phyloP scores from a whole-genome alignment of 2,329 filamentous ascomycete genomes.

The Fonsecaea erecta region DNA sequence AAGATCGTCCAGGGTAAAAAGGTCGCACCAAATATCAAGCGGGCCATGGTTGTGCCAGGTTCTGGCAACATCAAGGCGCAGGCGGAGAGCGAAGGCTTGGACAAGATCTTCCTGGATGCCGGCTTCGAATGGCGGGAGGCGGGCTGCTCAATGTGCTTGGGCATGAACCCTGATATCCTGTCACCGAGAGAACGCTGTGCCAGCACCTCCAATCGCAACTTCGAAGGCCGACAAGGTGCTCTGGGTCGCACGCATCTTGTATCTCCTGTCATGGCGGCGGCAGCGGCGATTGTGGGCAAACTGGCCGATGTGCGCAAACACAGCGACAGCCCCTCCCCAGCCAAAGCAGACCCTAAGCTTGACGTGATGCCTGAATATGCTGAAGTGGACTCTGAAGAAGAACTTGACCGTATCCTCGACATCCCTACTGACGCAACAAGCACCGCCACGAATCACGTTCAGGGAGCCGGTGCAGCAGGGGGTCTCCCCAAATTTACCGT shows the following conservation, averaged over 20 bases:
- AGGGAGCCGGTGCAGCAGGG: constrained; percentile 55
- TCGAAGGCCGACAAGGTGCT: constrained; percentile 93
- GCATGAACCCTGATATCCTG: constrained; percentile 98
- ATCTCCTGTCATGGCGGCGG: constrained; percentile 96
- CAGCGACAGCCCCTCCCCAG: constrained; percentile 56
- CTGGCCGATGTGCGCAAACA: constrained; percentile 89
- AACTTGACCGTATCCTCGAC: constrained; percentile 67
- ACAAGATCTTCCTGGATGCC: constrained; percentile 88
- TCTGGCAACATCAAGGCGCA: constrained; percentile 92
- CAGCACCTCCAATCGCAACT: constrained; percentile 95
- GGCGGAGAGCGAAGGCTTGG: constrained; percentile 87
- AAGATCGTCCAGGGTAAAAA: constrained; percentile 85
- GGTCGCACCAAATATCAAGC: constrained; percentile 84
- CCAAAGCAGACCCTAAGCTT: constrained; percentile 63
- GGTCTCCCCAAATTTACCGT: constrained; percentile 84
- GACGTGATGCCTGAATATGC: constrained; percentile 61
- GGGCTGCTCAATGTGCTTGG: constrained; percentile 97
- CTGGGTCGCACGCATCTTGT: constrained; percentile 90
- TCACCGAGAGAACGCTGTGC: constrained; percentile 91
- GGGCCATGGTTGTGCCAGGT: constrained; percentile 94
- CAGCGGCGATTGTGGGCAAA: constrained; percentile 85
- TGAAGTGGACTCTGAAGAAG: constrained; percentile 64
- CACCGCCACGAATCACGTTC: constrained; percentile 65
- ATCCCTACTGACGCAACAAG: constrained; percentile 63
- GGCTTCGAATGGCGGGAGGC: constrained; percentile 99